These are phyloP conservation scores for Diaporthe sp. DNA, from an alignment of 2,329 filamentous ascomycete species.

Conservation along the genomic window DNA sequence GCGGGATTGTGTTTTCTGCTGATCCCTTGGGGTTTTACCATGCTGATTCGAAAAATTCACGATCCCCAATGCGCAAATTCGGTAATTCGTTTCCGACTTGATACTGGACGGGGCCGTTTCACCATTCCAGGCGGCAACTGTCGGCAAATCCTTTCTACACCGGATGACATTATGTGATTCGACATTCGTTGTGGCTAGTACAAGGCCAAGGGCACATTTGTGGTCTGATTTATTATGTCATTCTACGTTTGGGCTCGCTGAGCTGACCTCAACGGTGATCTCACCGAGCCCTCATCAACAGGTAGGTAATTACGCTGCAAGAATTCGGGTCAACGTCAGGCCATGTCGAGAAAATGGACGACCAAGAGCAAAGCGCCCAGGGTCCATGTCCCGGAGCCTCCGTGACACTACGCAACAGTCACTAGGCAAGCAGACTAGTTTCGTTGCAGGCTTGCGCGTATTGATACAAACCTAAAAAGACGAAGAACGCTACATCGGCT, in stretches of 20 bases:
- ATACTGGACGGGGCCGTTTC: not conserved
- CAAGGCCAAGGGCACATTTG: not conserved
- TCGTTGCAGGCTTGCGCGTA: no score
- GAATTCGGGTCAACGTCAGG: not conserved
- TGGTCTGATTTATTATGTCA: not conserved
- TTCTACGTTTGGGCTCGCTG: not conserved
- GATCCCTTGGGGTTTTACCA: constrained; percentile 8
- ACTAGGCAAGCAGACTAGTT: not conserved
- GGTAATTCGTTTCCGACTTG: not conserved
- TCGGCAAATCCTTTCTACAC: not conserved
- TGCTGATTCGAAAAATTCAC: constrained; percentile 10
- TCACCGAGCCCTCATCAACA: not conserved
- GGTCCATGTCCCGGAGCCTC: no score
- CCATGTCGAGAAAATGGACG: not conserved
- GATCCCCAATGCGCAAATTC: not conserved
- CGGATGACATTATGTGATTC: not conserved
- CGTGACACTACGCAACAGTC: no score
- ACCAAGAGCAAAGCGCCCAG: not conserved
- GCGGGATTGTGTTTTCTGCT: constrained; percentile 12
- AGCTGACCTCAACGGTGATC: not conserved
- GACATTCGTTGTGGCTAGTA: not conserved
- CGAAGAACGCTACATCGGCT: not conserved
- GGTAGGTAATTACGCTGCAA: not conserved
- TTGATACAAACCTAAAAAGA: not conserved
- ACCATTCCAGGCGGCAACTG: not conserved